Evolutionary conservation across 768 basidiomycete species (phyloP).

Genomic region (Sporobolomyces pararoseus): DNA sequence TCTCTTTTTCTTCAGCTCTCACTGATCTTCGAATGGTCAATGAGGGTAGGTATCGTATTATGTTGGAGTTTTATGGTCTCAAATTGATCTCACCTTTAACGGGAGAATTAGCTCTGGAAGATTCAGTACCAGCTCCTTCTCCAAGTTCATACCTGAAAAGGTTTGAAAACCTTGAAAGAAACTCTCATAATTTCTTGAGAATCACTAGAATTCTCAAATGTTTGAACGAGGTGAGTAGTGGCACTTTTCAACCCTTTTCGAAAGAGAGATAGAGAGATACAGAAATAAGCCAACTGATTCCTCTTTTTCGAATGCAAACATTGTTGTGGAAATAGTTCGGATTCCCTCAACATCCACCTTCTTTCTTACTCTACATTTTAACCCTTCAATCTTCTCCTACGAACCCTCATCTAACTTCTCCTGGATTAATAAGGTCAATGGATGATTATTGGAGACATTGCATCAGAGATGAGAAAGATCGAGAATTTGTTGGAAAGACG

Average conservation of each 20-base stretch:
- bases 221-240: constrained; percentile 61
- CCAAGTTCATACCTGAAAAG: constrained; percentile 53
- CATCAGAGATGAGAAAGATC: constrained; percentile 28
- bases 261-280: too few species aligned
- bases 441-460: constrained; percentile 37
- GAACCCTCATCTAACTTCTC: constrained; percentile 44
- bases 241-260: too few species aligned
- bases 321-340: too few species aligned
- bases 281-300: too few species aligned
- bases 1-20: neutral
- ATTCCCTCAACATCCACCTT: constrained; percentile 57
- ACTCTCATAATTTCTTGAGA: constrained; percentile 68
- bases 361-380: constrained; percentile 64
- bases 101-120: constrained; percentile 59
- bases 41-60: constrained; percentile 60
- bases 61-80: constrained; percentile 81
- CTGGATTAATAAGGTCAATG: constrained; percentile 12
- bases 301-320: too few species aligned
- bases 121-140: constrained; percentile 12
- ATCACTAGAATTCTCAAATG: constrained; percentile 74
- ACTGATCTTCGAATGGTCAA: too few species aligned
- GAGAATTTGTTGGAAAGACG: constrained; percentile 3
- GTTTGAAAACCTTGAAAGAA: constrained; percentile 60
- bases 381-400: constrained; percentile 49
- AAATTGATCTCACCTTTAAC: constrained; percentile 59